phyloP scores from a whole-genome alignment of 169 alveolate species.

The Plasmodium fragile region DNA sequence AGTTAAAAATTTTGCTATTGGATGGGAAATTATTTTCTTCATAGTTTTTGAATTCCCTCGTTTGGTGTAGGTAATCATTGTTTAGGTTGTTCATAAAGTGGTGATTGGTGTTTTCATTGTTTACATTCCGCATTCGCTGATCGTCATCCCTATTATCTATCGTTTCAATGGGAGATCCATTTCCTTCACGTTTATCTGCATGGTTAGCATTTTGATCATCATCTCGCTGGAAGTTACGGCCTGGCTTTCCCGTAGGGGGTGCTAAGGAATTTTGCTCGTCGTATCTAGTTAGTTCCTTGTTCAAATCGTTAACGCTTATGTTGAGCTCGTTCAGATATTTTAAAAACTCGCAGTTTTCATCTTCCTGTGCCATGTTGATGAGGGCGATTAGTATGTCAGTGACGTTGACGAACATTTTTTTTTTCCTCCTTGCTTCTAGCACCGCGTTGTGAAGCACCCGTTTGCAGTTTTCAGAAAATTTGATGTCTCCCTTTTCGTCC shows the following conservation, averaged over 20 bases:
- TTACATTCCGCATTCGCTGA: neutral
- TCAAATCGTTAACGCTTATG: slow-evolving; percentile 46
- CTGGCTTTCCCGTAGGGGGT: neutral
- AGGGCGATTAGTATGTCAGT: slow-evolving; percentile 54
- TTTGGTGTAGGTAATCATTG: slow-evolving; percentile 48
- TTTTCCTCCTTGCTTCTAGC: slow-evolving; percentile 60
- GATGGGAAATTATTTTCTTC: slow-evolving; percentile 22
- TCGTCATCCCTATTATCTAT: neutral
- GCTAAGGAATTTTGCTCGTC: slow-evolving; percentile 8
- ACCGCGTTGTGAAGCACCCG: slow-evolving; percentile 62
- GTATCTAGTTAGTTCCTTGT: slow-evolving; percentile 9
- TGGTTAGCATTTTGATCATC: neutral
- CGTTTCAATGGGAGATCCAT: neutral
- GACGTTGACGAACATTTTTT: slow-evolving; percentile 52
- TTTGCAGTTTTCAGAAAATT: slow-evolving; percentile 63
- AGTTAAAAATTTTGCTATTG: slow-evolving; percentile 21
- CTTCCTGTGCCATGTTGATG: slow-evolving; percentile 41
- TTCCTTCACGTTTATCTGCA: neutral
- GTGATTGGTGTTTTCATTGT: slow-evolving; percentile 8
- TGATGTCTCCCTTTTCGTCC: slow-evolving; percentile 17
- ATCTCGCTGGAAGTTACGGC: neutral
- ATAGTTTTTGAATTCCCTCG: slow-evolving; percentile 31
- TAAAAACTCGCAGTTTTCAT: slow-evolving; percentile 13
- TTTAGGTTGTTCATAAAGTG: slow-evolving; percentile 22
- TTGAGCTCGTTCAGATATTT: slow-evolving; percentile 49